Evolutionary conservation across 202 grass and related monocot species (phyloP).

Genomic region (Carex sylvatica): DNA sequence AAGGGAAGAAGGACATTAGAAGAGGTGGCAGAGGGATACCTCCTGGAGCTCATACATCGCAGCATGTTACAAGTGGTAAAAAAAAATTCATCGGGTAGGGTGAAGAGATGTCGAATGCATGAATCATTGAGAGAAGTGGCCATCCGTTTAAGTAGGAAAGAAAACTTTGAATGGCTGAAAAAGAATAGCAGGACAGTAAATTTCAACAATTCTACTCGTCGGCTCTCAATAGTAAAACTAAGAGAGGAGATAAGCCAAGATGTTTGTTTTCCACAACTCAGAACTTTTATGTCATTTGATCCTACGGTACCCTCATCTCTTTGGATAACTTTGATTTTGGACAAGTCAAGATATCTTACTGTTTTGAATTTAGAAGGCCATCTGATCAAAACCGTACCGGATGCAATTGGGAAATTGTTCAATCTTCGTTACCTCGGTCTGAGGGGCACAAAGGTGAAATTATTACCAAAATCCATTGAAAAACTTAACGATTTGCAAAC

Average conservation of each 20-base stretch:
- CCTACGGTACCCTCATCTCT: not conserved
- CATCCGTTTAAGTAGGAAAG: conserved; percentile 22
- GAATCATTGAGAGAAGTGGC: conserved; percentile 32
- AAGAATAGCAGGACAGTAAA: not conserved
- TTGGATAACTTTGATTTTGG: not conserved
- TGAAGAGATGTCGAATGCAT: conserved; percentile 27
- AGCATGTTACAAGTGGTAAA: conserved; percentile 30
- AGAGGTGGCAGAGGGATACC: conserved; percentile 36
- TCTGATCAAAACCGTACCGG: not conserved
- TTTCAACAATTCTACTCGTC: not conserved
- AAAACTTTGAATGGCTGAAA: conserved; percentile 6
- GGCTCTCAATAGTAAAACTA: conserved; percentile 7
- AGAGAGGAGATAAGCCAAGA: not conserved
- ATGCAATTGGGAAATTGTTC: conserved; percentile 15
- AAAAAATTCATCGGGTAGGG: conserved; percentile 16
- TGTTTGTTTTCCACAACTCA: not conserved
- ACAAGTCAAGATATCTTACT: conserved; percentile 15
- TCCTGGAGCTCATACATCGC: conserved; percentile 33
- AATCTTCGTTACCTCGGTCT: conserved; percentile 17
- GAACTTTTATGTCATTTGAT: not conserved
- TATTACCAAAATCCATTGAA: conserved; percentile 5
- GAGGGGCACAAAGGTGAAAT: conserved; percentile 8
- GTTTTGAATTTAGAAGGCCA: conserved; percentile 15
- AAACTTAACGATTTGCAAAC: conserved; percentile 20
- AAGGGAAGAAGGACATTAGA: conserved; percentile 33